Evolutionary conservation across 192 early-diverging fungal genomes (phyloP).

Genomic region (Geosiphon pyriformis): DNA sequence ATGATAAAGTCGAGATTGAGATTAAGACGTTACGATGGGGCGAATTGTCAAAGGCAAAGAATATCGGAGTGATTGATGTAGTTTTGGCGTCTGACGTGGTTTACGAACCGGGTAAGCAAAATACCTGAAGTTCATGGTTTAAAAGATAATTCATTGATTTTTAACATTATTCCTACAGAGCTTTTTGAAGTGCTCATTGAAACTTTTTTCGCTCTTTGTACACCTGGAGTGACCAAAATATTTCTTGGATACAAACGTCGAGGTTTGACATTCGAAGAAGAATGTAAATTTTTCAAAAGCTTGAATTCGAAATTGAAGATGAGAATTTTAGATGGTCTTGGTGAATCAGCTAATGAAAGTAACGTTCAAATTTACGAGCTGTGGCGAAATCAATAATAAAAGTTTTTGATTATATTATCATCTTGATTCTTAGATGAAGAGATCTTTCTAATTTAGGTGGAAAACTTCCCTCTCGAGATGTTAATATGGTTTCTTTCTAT

Average conservation of each 20-base stretch:
- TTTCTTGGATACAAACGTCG: slow-evolving; percentile 20
- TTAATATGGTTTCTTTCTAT: no score
- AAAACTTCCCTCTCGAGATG: no score
- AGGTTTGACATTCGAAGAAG: slow-evolving; percentile 9
- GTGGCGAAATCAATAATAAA: slow-evolving; percentile 1
- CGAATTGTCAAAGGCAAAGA: neutral
- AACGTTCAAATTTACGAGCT: slow-evolving; percentile 17
- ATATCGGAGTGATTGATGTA: slow-evolving; percentile 7
- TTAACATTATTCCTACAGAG: slow-evolving; percentile 9
- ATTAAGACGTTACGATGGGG: slow-evolving; percentile 13
- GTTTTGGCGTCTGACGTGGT: slow-evolving; percentile 21
- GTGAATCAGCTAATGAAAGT: neutral
- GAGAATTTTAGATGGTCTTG: neutral
- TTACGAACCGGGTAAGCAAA: slow-evolving; percentile 19
- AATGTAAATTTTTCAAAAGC: slow-evolving; percentile 6
- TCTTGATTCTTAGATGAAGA: no score
- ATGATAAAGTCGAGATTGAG: neutral
- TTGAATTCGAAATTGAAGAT: neutral
- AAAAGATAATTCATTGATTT: neutral
- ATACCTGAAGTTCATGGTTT: neutral
- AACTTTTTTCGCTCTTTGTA: slow-evolving; percentile 15
- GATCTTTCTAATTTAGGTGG: no score
- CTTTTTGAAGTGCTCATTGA: slow-evolving; percentile 15
- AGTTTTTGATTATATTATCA: no score
- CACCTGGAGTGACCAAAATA: slow-evolving; percentile 7